A percentile compares a stretch with the other conserved stretches of the same genome.
phyloP scores from a whole-genome alignment of 768 basidiomycete genomes.

The Neoboletus subvelutipes region DNA sequence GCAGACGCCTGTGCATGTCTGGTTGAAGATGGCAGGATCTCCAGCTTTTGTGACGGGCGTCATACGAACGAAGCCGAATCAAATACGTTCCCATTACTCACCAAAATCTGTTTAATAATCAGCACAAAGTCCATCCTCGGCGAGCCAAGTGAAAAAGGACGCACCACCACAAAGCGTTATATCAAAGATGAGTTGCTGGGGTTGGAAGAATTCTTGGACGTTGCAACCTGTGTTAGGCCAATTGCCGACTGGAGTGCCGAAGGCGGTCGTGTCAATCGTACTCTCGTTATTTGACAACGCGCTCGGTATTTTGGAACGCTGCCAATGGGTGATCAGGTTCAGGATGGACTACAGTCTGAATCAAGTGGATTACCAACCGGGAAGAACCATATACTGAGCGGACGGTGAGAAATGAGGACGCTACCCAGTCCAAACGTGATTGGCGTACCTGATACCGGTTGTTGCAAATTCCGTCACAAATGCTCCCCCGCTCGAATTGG shows the following conservation, averaged over 20 bases:
- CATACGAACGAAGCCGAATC: slow-evolving; percentile 6
- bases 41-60: slow-evolving; percentile 45
- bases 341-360: not conserved
- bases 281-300: slow-evolving; percentile 48
- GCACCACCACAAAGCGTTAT: slow-evolving; percentile 68
- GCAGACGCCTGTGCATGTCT: slow-evolving; percentile 64
- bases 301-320: slow-evolving; percentile 45
- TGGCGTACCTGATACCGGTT: slow-evolving; percentile 60
- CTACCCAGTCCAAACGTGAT: not conserved
- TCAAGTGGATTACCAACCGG: slow-evolving; percentile 15
- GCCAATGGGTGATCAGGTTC: not conserved
- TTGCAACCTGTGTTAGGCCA: slow-evolving; percentile 61
- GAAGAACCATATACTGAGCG: slow-evolving; percentile 33
- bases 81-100: slow-evolving; percentile 14
- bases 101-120: slow-evolving; percentile 30
- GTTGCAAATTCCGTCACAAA: slow-evolving; percentile 73
- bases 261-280: slow-evolving; percentile 50
- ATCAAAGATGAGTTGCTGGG: slow-evolving; percentile 69
- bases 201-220: slow-evolving; percentile 51
- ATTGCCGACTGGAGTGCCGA: slow-evolving; percentile 70
- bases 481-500: slow-evolving; percentile 64
- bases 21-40: slow-evolving; percentile 46
- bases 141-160: slow-evolving; percentile 25
- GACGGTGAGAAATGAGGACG: not conserved
- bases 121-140: slow-evolving; percentile 19